Evolutionary conservation across 2,329 filamentous ascomycete species (phyloP).

Genomic region (Phyllosticta capitalensis): DNA sequence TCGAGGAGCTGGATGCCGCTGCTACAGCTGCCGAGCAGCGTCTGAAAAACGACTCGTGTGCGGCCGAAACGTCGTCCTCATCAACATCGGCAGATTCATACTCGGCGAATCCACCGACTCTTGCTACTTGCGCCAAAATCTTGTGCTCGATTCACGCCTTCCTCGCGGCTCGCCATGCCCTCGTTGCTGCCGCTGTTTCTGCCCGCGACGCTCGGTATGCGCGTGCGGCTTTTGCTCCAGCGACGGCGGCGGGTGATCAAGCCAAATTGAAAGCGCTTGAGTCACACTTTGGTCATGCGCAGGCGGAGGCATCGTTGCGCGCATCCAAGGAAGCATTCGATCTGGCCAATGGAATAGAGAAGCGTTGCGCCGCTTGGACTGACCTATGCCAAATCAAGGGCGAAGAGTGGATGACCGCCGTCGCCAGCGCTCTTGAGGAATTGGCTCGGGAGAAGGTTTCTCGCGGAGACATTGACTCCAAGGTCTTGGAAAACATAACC

Average conservation of each 20-base stretch:
- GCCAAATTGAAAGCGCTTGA: constrained; percentile 40
- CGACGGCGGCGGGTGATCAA: constrained; percentile 43
- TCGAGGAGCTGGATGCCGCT: background rate
- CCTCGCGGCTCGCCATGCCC: constrained; percentile 41
- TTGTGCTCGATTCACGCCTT: constrained; percentile 37
- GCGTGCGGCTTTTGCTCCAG: constrained; percentile 43
- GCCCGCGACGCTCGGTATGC: constrained; percentile 47
- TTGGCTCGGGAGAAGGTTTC: constrained; percentile 17
- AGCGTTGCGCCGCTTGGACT: constrained; percentile 42
- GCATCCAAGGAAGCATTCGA: constrained; percentile 41
- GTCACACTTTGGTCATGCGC: constrained; percentile 37
- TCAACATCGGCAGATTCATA: constrained; percentile 27
- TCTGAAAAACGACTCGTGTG: constrained; percentile 12
- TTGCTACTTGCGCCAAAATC: constrained; percentile 29
- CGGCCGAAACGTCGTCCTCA: constrained; percentile 10
- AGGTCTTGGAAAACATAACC: background rate
- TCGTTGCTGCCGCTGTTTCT: constrained; percentile 39
- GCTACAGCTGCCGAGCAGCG: constrained; percentile 13
- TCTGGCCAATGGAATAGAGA: constrained; percentile 41
- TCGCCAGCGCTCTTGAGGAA: constrained; percentile 34
- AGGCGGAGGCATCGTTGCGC: constrained; percentile 41
- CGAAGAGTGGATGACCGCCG: constrained; percentile 40
- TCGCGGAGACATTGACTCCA: background rate
- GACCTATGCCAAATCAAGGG: constrained; percentile 42
- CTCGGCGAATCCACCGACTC: constrained; percentile 19